phyloP scores from a whole-genome alignment of 2,329 filamentous ascomycete species.

The Clonostachys solani region DNA sequence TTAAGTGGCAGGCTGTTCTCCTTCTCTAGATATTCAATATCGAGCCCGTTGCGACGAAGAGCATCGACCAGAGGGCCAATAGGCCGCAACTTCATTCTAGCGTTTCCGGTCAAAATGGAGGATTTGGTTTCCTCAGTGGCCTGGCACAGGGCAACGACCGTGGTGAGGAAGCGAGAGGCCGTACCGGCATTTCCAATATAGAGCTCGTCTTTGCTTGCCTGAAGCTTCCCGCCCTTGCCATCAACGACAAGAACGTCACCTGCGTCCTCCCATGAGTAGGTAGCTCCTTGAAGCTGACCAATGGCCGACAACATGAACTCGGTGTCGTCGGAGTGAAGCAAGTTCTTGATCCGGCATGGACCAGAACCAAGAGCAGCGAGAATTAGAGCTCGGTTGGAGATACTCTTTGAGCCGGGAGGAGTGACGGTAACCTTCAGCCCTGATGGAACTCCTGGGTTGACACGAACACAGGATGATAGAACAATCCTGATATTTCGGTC shows the following conservation, averaged over 20 bases:
- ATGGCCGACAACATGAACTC: slow-evolving; percentile 98
- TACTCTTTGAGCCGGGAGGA: slow-evolving; percentile 94
- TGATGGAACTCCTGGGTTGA: slow-evolving; percentile 67
- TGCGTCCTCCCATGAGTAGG: slow-evolving; percentile 90
- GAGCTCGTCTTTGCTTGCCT: slow-evolving; percentile 70
- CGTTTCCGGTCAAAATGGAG: slow-evolving; percentile 87
- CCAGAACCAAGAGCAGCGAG: slow-evolving; percentile 86
- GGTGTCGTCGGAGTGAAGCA: slow-evolving; percentile 94
- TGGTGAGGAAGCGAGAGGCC: slow-evolving; percentile 90
- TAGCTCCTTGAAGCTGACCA: slow-evolving; percentile 75
- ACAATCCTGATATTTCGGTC: slow-evolving; percentile 81
- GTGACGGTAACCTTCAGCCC: slow-evolving; percentile 69
- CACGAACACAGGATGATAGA: slow-evolving; percentile 72
- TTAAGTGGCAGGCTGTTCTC: slow-evolving; percentile 79
- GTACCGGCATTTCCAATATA: slow-evolving; percentile 97
- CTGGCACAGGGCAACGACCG: slow-evolving; percentile 79
- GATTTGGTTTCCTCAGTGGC: slow-evolving; percentile 54
- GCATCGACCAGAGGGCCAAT: slow-evolving; percentile 93
- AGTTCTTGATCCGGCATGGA: slow-evolving; percentile 82
- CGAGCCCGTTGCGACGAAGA: slow-evolving; percentile 79
- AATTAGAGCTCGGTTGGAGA: slow-evolving; percentile 93
- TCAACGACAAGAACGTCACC: slow-evolving; percentile 87
- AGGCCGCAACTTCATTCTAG: slow-evolving; percentile 91
- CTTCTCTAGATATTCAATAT: slow-evolving; percentile 79
- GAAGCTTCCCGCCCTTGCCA: slow-evolving; percentile 82